These are phyloP conservation scores for Aquilaria agallochum DNA, from an alignment of 441 rosid genomes.

Conservation along the genomic window DNA sequence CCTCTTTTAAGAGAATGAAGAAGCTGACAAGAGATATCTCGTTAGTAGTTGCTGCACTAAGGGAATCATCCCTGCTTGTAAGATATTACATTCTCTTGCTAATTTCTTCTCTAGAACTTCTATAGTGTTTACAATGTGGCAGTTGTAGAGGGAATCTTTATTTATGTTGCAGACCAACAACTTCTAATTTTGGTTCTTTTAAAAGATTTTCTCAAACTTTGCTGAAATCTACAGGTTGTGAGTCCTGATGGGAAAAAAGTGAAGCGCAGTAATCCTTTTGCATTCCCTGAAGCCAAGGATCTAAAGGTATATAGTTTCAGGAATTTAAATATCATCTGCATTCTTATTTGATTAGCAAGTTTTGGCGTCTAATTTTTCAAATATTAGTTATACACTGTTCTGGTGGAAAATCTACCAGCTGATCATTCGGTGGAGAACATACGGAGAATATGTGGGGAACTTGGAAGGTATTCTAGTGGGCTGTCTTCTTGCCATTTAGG, in stretches of 20 bases:
- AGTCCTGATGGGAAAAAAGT: conserved; percentile 78
- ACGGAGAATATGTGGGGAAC: conserved; percentile 58
- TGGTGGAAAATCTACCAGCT: conserved; percentile 93
- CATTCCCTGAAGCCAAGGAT: conserved; percentile 61
- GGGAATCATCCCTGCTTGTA: conserved; percentile 79
- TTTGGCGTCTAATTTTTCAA: conserved; percentile 34
- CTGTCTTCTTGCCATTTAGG: conserved; percentile 6
- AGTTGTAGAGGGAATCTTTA: conserved; percentile 4
- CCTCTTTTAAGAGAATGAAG: conserved; percentile 75
- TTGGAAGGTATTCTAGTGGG: conserved; percentile 55
- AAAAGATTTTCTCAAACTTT: neutral
- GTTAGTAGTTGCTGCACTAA: conserved; percentile 54
- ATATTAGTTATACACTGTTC: conserved; percentile 70
- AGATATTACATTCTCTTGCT: conserved; percentile 18
- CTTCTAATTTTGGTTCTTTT: neutral
- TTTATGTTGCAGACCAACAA: neutral
- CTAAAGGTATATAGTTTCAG: conserved; percentile 54
- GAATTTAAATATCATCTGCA: conserved; percentile 6
- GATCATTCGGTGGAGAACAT: conserved; percentile 80
- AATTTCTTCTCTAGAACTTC: neutral
- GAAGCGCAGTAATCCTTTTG: conserved; percentile 66
- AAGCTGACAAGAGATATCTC: conserved; percentile 60
- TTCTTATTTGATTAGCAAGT: neutral
- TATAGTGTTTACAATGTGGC: neutral
- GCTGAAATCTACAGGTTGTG: conserved; percentile 42